Percentiles rank a stretch among this genome's conserved stretches.
Evolutionary conservation across 768 basidiomycete genomes (phyloP).

Genomic region (Mycena haematopus): DNA sequence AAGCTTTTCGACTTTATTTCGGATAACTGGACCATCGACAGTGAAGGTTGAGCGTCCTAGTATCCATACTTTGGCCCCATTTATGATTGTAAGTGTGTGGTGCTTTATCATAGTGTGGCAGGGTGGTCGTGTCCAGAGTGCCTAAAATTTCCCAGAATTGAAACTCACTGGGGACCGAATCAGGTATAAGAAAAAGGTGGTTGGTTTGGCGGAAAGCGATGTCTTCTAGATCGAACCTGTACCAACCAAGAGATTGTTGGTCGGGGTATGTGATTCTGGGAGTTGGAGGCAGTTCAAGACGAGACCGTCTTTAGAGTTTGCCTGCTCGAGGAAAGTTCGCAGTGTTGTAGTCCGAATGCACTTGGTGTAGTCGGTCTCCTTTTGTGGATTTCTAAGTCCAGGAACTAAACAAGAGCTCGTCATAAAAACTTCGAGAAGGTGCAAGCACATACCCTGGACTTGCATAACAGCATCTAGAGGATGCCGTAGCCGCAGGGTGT

Average conservation of each 20-base stretch:
- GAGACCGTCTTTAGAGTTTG: background rate
- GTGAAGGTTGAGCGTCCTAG: background rate
- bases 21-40: too few species aligned
- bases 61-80: slow-evolving; percentile 3
- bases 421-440: background rate
- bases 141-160: background rate
- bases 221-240: slow-evolving; percentile 2
- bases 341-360: background rate
- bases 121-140: background rate
- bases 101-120: background rate
- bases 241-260: background rate
- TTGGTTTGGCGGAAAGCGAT: background rate
- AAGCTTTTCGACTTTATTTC: too few species aligned
- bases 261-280: background rate
- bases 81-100: too few species aligned
- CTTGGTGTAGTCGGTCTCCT: slow-evolving; percentile 1
- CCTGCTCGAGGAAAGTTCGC: background rate
- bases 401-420: background rate
- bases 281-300: slow-evolving; percentile 2
- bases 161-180: background rate
- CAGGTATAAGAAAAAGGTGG: background rate
- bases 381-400: background rate
- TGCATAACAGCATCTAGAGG: background rate
- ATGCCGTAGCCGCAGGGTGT: background rate
- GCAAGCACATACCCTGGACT: slow-evolving; percentile 1